These are phyloP conservation scores for Claviceps humidiphila DNA, from an alignment of 2,329 filamentous ascomycete species.

Conservation along the genomic window DNA sequence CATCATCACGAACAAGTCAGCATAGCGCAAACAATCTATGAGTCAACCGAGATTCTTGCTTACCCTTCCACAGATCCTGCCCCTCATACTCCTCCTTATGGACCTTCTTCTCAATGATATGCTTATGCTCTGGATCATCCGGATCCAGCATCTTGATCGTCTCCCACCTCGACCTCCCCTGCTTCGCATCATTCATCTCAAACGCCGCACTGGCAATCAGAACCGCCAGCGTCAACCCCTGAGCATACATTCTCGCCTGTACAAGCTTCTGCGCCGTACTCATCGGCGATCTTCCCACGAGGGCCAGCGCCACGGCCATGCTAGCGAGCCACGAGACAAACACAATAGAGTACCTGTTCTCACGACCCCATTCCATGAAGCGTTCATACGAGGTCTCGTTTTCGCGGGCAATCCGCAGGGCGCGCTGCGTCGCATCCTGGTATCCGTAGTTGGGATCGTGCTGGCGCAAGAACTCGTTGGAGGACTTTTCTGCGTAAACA, in stretches of 20 bases:
- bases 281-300: conserved; percentile 68
- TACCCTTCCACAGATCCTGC: conserved; percentile 87
- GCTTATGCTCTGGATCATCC: conserved; percentile 69
- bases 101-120: conserved; percentile 72
- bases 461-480: conserved; percentile 50
- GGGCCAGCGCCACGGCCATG: conserved; percentile 59
- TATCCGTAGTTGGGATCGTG: conserved; percentile 57
- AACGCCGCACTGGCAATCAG: conserved; percentile 71
- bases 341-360: conserved; percentile 80
- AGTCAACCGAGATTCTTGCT: not conserved
- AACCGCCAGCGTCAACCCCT: conserved; percentile 75
- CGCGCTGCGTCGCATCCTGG: conserved; percentile 47
- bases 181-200: conserved; percentile 64
- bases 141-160: conserved; percentile 71
- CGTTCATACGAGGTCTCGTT: conserved; percentile 45
- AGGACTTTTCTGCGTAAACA: conserved; percentile 66
- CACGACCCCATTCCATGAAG: conserved; percentile 58
- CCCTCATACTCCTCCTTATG: conserved; percentile 79
- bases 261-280: conserved; percentile 75
- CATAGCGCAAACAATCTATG: too few species aligned
- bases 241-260: conserved; percentile 87
- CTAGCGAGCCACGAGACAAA: conserved; percentile 68
- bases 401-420: conserved; percentile 39
- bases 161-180: conserved; percentile 69
- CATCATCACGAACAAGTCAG: too few species aligned